Base-by-base conservation (phyloP, 768 basidiomycete species). In the Tulasnella sp. region DNA sequence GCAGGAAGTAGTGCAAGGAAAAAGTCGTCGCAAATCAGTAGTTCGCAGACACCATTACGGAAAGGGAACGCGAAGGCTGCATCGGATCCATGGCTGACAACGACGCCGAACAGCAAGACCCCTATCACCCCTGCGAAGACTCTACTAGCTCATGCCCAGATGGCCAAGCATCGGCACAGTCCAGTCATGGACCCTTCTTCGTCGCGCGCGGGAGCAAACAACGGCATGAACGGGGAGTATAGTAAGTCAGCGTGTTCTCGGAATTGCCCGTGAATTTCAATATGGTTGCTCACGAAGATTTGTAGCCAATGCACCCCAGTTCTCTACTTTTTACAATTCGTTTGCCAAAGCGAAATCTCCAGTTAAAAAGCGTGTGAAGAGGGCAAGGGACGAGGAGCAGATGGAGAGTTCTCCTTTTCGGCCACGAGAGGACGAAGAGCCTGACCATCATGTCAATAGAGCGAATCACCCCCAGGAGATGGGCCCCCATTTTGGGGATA, bases 281-380 rank as follows among this genome's bases (percentile, higher is more conserved):
- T n/a, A n/a, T n/a, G n/a, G n/a, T n/a, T n/a, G n/a, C n/a, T n/a
- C n/a, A n/a, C n/a, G n/a, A n/a, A n/a, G n/a, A n/a, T n/a, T n/a
- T 24, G n/a, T 19, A 56, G 54, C 17, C 38, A 9, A 19, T 42
- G 11, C 17, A 24, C 9, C 30, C 5, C 51, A 52, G 34, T 59
- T 59, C 24, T 2, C 56, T 32, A 32, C 23, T 2, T 59, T 59
- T 21, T 47, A 59, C 24, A 59, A 59, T 27, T 50, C 56, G 19
- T 59, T 59, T 30, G 34, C 56, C 15, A 59, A 59, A 9, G 47
- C n/a, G n/a, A 11, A 5, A 5, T 59, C 56, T 19, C 56, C 56
- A 2, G 56, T 59, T 19, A 59, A 59, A 32, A 48, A 34, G 34
- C 56, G 56, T 21, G 30, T 34, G 49, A 38, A 2, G 34, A 50